Conservation (phyloP, 257 asterid genomes). For the Voacanga thouarsii region DNA sequence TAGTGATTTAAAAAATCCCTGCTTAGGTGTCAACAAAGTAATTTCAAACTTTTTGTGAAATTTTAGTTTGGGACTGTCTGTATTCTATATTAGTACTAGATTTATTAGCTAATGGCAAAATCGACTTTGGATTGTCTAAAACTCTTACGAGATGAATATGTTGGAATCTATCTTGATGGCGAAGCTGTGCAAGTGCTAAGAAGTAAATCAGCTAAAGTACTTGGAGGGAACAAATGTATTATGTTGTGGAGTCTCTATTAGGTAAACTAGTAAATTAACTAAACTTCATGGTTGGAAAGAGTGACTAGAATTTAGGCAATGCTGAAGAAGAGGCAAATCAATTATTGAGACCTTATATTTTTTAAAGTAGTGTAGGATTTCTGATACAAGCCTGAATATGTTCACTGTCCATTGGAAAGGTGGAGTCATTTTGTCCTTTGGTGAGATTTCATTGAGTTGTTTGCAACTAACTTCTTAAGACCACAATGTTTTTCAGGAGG, state of each 20-base stretch:
- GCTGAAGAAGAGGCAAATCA: background rate
- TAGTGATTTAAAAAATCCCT: background rate
- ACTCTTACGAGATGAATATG: background rate
- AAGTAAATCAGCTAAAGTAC: background rate
- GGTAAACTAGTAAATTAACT: background rate
- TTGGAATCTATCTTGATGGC: background rate
- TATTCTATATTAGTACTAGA: background rate
- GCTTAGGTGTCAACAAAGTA: background rate
- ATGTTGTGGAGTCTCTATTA: background rate
- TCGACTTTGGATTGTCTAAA: background rate
- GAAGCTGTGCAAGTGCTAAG: background rate
- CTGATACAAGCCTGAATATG: background rate
- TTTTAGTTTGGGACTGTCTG: background rate
- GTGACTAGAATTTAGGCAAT: background rate
- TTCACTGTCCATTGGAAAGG: background rate
- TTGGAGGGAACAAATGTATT: background rate
- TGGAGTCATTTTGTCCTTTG: background rate
- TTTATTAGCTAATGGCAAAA: background rate
- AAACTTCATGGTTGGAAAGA: background rate
- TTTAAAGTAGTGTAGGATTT: background rate
- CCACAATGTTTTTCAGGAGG: background rate
- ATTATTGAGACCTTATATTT: background rate
- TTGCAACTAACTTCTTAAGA: background rate
- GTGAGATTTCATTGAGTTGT: background rate
- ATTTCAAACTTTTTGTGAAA: background rate